A percentile compares a stretch with the other conserved stretches of the same genome.
phyloP scores from a whole-genome alignment of 495 filamentous ascomycete species.

The Aspergillus sparsus region DNA sequence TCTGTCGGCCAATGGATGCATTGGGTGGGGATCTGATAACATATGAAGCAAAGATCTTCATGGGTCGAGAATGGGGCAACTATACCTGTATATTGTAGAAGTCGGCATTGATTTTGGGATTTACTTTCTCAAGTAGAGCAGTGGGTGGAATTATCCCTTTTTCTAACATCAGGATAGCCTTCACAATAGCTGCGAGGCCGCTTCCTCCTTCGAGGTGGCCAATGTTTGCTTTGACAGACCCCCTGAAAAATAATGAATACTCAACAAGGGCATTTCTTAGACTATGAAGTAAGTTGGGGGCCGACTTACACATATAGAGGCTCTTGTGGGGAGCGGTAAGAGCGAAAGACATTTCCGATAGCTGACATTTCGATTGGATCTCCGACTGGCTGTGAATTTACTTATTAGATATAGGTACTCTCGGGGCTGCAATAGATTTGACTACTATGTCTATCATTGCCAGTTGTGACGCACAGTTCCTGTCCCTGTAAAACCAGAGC shows the following conservation, averaged over 20 bases:
- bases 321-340: background rate
- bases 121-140: background rate
- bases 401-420: too few relatives aligned
- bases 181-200: constrained; percentile 53
- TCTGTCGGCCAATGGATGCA: background rate
- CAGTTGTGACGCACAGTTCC: too few relatives aligned
- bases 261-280: too few relatives aligned
- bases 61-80: background rate
- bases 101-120: constrained; percentile 37
- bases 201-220: constrained; percentile 41
- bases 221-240: constrained; percentile 47
- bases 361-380: constrained; percentile 15
- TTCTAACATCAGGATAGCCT: constrained; percentile 51
- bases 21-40: background rate
- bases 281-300: too few relatives aligned
- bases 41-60: background rate
- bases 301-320: constrained; percentile 18
- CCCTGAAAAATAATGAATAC: constrained; percentile 10
- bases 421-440: too few relatives aligned
- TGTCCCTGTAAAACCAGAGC: too few relatives aligned
- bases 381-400: background rate
- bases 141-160: constrained; percentile 52
- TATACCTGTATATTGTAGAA: constrained; percentile 14
- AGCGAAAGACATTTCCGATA: constrained; percentile 2
- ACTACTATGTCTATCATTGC: too few relatives aligned